phyloP scores from a whole-genome alignment of 2,329 filamentous ascomycete species.

The Penicillium thymicola region DNA sequence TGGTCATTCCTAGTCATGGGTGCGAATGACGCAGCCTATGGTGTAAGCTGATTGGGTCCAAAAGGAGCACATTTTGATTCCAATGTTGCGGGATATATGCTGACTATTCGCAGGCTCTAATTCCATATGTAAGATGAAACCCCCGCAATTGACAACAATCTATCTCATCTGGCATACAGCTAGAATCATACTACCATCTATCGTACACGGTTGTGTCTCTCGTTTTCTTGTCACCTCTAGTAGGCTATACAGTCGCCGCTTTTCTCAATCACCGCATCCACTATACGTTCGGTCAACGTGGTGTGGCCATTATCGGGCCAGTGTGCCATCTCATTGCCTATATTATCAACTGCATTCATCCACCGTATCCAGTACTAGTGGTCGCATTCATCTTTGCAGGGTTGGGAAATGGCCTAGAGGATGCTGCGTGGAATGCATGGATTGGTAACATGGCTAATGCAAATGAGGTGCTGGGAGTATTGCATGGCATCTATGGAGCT shows the following conservation, averaged over 20 bases:
- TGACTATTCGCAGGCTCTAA: conserved; percentile 40
- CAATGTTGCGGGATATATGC: not conserved
- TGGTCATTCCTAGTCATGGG: conserved; percentile 59
- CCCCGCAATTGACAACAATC: not conserved
- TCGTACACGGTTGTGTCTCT: conserved; percentile 50
- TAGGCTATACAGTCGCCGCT: conserved; percentile 47
- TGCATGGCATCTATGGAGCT: conserved; percentile 71
- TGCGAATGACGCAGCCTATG: conserved; percentile 58
- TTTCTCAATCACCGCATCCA: conserved; percentile 47
- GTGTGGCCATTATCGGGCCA: conserved; percentile 65
- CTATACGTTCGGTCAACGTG: conserved; percentile 59
- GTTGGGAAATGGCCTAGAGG: conserved; percentile 42
- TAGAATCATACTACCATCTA: conserved; percentile 47
- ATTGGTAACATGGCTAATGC: conserved; percentile 69
- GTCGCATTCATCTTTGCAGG: conserved; percentile 41
- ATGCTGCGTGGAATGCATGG: conserved; percentile 60
- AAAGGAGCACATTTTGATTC: not conserved
- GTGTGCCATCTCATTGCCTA: conserved; percentile 42
- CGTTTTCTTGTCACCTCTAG: conserved; percentile 48
- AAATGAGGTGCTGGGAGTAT: conserved; percentile 69
- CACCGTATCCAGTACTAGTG: conserved; percentile 43
- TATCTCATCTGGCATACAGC: conserved; percentile 25
- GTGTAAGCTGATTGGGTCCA: conserved; percentile 41
- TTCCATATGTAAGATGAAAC: conserved; percentile 49
- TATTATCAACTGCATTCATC: conserved; percentile 36